Conservation (phyloP, 2,329 filamentous ascomycete species). For the Emericellopsis atlantica region DNA sequence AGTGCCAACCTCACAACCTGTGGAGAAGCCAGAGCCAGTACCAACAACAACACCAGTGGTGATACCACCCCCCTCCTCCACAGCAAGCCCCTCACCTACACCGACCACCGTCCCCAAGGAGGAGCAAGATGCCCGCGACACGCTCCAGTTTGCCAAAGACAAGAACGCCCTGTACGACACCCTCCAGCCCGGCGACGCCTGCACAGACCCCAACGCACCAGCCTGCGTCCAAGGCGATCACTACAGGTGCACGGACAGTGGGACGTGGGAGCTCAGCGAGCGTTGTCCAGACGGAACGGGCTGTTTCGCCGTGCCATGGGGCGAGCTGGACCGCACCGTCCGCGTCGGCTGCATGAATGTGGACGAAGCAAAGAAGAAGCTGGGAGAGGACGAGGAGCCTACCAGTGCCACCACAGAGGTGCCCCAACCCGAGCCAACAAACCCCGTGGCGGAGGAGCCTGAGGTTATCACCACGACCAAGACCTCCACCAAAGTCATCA, state of each 20-base stretch:
- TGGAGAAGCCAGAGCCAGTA: neutral
- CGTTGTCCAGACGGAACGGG: constrained; percentile 18
- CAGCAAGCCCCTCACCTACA: constrained; percentile 1
- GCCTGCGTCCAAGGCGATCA: constrained; percentile 40
- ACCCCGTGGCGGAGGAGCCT: neutral
- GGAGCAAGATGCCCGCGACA: too few relatives aligned
- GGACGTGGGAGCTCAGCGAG: constrained; percentile 26
- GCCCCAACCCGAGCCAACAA: neutral
- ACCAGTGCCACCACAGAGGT: constrained; percentile 3
- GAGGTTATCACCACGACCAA: constrained; percentile 1
- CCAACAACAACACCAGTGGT: too few relatives aligned
- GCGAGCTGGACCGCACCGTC: constrained; percentile 29
- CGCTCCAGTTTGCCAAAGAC: constrained; percentile 1
- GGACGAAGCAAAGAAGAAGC: constrained; percentile 24
- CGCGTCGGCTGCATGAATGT: constrained; percentile 32
- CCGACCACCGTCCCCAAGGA: constrained; percentile 23
- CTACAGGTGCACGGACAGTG: constrained; percentile 28
- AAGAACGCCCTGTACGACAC: constrained; percentile 34
- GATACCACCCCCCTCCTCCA: neutral
- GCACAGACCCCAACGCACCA: constrained; percentile 25
- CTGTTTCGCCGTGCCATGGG: constrained; percentile 43
- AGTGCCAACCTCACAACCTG: neutral
- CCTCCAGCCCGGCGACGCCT: constrained; percentile 32
- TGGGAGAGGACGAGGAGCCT: constrained; percentile 16
- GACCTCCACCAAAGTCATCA: constrained; percentile 1